Conservation (phyloP, 352 stramenopile genomes). For the Pythium scleroteichum region DNA sequence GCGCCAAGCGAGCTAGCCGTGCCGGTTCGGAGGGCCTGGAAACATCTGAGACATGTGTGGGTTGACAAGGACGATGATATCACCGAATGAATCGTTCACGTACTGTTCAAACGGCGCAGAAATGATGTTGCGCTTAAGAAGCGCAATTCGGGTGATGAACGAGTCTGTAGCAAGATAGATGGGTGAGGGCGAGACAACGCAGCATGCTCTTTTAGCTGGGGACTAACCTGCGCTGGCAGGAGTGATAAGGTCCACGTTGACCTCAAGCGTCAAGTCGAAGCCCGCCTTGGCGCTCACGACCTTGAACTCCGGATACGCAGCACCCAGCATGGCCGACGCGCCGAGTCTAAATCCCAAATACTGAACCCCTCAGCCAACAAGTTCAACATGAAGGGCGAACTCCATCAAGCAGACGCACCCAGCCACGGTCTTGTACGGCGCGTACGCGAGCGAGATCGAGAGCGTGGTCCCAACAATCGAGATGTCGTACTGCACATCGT, state of each 20-base stretch:
- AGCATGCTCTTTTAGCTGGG: neutral
- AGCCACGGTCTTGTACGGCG: constrained; percentile 70
- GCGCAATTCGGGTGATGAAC: constrained; percentile 70
- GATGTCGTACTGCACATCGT: constrained; percentile 86
- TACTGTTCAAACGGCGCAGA: constrained; percentile 76
- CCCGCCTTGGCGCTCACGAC: constrained; percentile 62
- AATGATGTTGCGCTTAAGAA: constrained; percentile 85
- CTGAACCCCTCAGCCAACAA: constrained; percentile 5
- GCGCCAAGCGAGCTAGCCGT: constrained; percentile 53
- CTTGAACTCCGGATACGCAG: constrained; percentile 75
- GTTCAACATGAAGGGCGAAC: constrained; percentile 4
- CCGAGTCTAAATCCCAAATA: constrained; percentile 49
- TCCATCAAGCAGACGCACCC: constrained; percentile 32
- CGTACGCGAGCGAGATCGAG: constrained; percentile 76
- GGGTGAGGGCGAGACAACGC: neutral
- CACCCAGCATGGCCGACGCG: constrained; percentile 66
- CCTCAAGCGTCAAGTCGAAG: constrained; percentile 80
- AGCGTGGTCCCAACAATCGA: constrained; percentile 71
- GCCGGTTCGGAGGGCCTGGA: constrained; percentile 71
- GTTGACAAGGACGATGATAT: neutral
- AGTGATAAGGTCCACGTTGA: constrained; percentile 79
- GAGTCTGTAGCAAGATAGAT: constrained; percentile 38
- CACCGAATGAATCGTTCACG: neutral
- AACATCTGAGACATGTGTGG: constrained; percentile 43
- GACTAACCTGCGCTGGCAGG: constrained; percentile 59